A percentile compares a stretch with the other conserved stretches of the same genome.
Evolutionary conservation across 345 rosid genomes (phyloP).

Genomic region (Nasturtium officinale): DNA sequence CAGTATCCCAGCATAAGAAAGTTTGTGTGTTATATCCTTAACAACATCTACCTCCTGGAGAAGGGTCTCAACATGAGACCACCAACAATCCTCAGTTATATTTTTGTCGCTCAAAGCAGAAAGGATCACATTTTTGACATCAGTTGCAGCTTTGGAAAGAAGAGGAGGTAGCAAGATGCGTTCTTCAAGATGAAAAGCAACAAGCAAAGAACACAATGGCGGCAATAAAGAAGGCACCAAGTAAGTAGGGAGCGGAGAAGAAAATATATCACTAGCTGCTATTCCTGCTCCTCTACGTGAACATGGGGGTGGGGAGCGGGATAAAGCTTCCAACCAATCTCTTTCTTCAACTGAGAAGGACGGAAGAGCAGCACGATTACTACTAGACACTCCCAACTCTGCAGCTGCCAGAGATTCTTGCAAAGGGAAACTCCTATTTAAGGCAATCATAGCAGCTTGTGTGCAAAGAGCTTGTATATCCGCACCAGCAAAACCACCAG

Average conservation of each 20-base stretch:
- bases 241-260: slow-evolving; percentile 83
- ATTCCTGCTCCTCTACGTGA: slow-evolving; percentile 95
- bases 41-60: slow-evolving; percentile 67
- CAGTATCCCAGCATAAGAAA: slow-evolving; percentile 63
- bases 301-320: slow-evolving; percentile 90
- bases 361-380: slow-evolving; percentile 76
- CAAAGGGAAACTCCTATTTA: slow-evolving; percentile 94
- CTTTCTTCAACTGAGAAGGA: slow-evolving; percentile 78
- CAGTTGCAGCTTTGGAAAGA: slow-evolving; percentile 62
- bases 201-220: slow-evolving; percentile 71
- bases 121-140: slow-evolving; percentile 59
- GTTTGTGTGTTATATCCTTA: slow-evolving; percentile 59
- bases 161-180: slow-evolving; percentile 76
- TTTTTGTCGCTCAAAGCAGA: slow-evolving; percentile 61
- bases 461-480: slow-evolving; percentile 98
- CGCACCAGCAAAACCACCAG: slow-evolving; percentile 97
- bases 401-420: slow-evolving; percentile 79
- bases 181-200: slow-evolving; percentile 79
- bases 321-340: slow-evolving; percentile 96
- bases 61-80: slow-evolving; percentile 58
- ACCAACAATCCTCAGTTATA: slow-evolving; percentile 61
- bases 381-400: slow-evolving; percentile 52
- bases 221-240: slow-evolving; percentile 75
- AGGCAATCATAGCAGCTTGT: slow-evolving; percentile 83
- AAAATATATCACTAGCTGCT: slow-evolving; percentile 72